Evolutionary conservation across 345 rosid species (phyloP), one percentile per base, ranked within the genome.

Genomic region (Melastoma malabathricum): DNA sequence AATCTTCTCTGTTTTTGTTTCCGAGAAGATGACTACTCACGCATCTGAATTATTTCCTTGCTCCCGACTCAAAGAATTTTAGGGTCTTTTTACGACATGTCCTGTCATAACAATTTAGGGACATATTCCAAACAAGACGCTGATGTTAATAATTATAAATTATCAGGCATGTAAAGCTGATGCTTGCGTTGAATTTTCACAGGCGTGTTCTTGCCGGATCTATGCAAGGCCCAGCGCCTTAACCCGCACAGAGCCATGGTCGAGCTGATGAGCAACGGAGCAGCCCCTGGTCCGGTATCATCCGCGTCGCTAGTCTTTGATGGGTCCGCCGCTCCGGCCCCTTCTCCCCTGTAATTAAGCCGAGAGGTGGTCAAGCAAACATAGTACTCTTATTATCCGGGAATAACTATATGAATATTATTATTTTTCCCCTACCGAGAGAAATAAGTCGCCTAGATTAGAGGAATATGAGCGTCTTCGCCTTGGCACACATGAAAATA

Each of bases 201-300:
- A 92, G 99, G 99, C 44, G 95, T 82, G 31, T 88, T 72, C 70
- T 72, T 92, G 72, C 97, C 97, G 5, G 88, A 84, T 46, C 72
- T 92, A 0, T 92, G 99, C 18, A 58, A 70, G 13, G 77, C 73
- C 23, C 86, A 76, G 10, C 70, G 84, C 13, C 52, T 47, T 59
- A 78, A 81, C 59, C 95, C 94, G 1, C 84, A 72, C 69, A 81
- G 99, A 1, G 73, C 80, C 3, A 82, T 88, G 99, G 10, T 73
- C 15, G 89, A 76, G 62, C 73, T 76, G 9, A 55, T 72, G 63
- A 88, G 90, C 80, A 75, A 85, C 0, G 85, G 94, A 2, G 80
- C 50, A 0, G 73, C 79, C 15, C 58, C 78, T 3, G 79, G 83
- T 43, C 83, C 89, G 4, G 61, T 38, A 19, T 34, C 77, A 6